Evolutionary conservation across 2,329 filamentous ascomycete genomes (phyloP).

Genomic region (Fusarium euwallaceae): DNA sequence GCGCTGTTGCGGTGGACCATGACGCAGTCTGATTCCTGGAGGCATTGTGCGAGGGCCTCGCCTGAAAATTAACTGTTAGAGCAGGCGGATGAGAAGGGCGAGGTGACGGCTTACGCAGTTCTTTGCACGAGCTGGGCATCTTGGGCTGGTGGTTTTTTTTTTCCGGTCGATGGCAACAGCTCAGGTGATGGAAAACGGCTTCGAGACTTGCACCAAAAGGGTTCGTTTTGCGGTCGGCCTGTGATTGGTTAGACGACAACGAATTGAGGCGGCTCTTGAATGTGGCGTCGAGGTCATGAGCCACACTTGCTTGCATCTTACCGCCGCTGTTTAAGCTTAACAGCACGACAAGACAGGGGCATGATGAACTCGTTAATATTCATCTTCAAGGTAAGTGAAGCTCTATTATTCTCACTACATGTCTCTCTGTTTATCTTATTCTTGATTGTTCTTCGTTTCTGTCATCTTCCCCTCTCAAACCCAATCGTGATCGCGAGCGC

Average conservation of each 20-base stretch:
- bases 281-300: background rate
- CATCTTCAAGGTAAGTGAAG: background rate
- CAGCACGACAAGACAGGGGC: background rate
- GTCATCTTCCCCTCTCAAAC: background rate
- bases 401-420: background rate
- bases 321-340: background rate
- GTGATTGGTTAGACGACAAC: constrained; percentile 42
- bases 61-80: constrained; percentile 64
- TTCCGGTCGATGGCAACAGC: constrained; percentile 36
- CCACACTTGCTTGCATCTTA: constrained; percentile 7
- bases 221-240: constrained; percentile 42
- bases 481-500: background rate
- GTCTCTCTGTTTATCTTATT: background rate
- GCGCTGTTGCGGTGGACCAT: constrained; percentile 91
- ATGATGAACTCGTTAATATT: background rate
- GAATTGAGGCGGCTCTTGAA: constrained; percentile 17
- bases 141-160: constrained; percentile 45
- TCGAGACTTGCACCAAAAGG: background rate
- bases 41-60: constrained; percentile 91
- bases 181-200: constrained; percentile 40
- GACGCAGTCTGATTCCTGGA: constrained; percentile 96
- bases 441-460: background rate
- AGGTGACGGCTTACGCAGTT: constrained; percentile 79
- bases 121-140: constrained; percentile 97
- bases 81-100: background rate